Base-by-base conservation (phyloP, 2,329 filamentous ascomycete species). In the Bipolaris oryzae region DNA sequence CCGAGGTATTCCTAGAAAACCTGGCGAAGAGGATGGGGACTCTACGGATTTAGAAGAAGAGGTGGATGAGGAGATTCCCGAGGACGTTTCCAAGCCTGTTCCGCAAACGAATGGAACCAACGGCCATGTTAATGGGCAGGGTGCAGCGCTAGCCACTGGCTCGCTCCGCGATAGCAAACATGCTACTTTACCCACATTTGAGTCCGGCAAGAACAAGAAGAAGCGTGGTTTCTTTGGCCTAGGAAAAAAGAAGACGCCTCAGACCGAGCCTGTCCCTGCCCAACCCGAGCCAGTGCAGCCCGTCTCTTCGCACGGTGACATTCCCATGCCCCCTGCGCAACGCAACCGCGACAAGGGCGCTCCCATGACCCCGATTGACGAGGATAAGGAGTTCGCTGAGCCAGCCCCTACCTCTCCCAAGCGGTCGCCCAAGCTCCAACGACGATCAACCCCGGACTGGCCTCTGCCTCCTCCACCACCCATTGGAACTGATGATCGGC, bases 241-340 rank as follows among this genome's bases (percentile, higher is more conserved):
- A n/a, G 84, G 87, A 35, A 86, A 89, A 52, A 88, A 84, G 74
- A 89, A 87, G 71, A 23, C 43, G 3, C 31, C 68, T 77, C 77
- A 80, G 21, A 16, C 53, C 11, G 47, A 58, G n/a, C 39, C 43
- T 16, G 33, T 63, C 70, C 37, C 75, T 74, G 39, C 68, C 77
- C 76, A 80, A 33, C 20, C 53, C 18, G 44, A 50, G 6, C 31
- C 45, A 33, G 41, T 63, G 69, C 39, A 75, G 73, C 33, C 74
- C 74, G 48, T 74, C 75, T 42, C 57, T 18, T 23, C 62, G 7
- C 53, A 53, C 10, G 45, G 43, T 7, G 70, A 74, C 15, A 71
- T 74, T 28, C 71, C 72, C 3, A 55, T 70, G 46, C 72, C 72
- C 42, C 71, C 71, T 5, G 37, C 63, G 16, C 67, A 70, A 33